Evolutionary conservation across 805 yeast species (phyloP).

Genomic region (Yamadazyma phyllophila): DNA sequence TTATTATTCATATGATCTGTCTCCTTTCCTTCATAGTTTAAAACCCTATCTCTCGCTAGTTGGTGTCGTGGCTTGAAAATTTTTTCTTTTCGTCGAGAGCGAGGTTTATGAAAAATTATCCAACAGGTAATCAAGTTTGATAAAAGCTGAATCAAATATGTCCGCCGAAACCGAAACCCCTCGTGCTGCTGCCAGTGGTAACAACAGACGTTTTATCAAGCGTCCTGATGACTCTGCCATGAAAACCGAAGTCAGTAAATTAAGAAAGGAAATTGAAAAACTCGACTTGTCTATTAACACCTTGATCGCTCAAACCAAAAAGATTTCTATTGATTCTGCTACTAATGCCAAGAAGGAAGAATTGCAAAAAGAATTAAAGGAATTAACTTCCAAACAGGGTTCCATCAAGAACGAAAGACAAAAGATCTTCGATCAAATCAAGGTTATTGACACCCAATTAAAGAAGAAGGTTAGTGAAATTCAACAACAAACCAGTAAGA

Average conservation of each 20-base stretch:
- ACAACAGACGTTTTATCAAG: slow-evolving; percentile 56
- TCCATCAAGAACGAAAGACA: slow-evolving; percentile 47
- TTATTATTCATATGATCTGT: too few relatives aligned
- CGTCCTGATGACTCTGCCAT: slow-evolving; percentile 70
- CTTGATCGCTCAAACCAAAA: slow-evolving; percentile 53
- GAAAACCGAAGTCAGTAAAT: slow-evolving; percentile 54
- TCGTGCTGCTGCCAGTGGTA: slow-evolving; percentile 15
- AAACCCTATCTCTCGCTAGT: too few relatives aligned
- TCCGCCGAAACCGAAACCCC: slow-evolving; percentile 7
- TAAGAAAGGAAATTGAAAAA: slow-evolving; percentile 61
- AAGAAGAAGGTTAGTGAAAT: slow-evolving; percentile 77
- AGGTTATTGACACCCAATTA: slow-evolving; percentile 62
- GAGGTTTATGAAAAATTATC: slow-evolving; percentile 5
- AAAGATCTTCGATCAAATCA: slow-evolving; percentile 67
- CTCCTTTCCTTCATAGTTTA: too few relatives aligned
- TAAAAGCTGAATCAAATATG: slow-evolving; percentile 4
- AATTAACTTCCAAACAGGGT: slow-evolving; percentile 45
- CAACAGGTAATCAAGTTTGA: not conserved
- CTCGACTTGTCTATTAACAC: slow-evolving; percentile 54
- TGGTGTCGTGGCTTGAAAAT: slow-evolving; percentile 5
- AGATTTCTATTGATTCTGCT: slow-evolving; percentile 30
- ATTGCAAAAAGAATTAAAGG: slow-evolving; percentile 37
- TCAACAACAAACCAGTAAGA: slow-evolving; percentile 66
- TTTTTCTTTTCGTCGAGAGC: slow-evolving; percentile 4
- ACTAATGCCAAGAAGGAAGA: slow-evolving; percentile 30